Conservation (phyloP, 257 asterid genomes). For the Plantago ovata region DNA sequence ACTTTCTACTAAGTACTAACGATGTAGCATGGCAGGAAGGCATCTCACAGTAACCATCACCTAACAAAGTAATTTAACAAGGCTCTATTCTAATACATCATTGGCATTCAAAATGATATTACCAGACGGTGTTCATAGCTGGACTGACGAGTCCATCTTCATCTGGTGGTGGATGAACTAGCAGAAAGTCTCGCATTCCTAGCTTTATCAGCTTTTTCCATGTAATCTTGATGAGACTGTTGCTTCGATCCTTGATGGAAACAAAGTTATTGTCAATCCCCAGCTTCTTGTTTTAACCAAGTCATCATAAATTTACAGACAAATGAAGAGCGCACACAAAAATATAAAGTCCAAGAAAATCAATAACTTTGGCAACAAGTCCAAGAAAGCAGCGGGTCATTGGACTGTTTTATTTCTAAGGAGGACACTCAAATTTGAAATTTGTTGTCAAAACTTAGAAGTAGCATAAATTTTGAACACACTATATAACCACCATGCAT, state of each 20-base stretch:
- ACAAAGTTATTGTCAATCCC: neutral
- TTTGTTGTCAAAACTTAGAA: too few relatives aligned
- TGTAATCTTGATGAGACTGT: slow-evolving; percentile 84
- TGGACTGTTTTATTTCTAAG: too few relatives aligned
- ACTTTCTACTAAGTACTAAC: neutral
- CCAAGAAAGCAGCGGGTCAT: too few relatives aligned
- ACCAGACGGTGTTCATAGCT: neutral
- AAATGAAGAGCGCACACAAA: too few relatives aligned
- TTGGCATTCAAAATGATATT: slow-evolving; percentile 9
- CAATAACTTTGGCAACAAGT: too few relatives aligned
- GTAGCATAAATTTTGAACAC: too few relatives aligned
- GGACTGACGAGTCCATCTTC: slow-evolving; percentile 9
- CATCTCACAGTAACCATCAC: slow-evolving; percentile 8
- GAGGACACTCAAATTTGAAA: too few relatives aligned
- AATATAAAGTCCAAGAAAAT: too few relatives aligned
- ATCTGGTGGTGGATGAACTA: slow-evolving; percentile 39
- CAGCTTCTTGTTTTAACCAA: neutral
- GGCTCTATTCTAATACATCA: neutral
- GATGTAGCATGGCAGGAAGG: slow-evolving; percentile 2
- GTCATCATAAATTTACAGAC: neutral
- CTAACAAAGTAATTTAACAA: neutral
- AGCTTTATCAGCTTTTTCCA: slow-evolving; percentile 86
- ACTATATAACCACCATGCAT: too few relatives aligned
- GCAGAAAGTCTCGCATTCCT: slow-evolving; percentile 60
- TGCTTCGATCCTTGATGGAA: slow-evolving; percentile 54